These are phyloP conservation scores for Sporothrix brunneoviolacea DNA, from an alignment of 2,329 filamentous ascomycete genomes.

Conservation along the genomic window DNA sequence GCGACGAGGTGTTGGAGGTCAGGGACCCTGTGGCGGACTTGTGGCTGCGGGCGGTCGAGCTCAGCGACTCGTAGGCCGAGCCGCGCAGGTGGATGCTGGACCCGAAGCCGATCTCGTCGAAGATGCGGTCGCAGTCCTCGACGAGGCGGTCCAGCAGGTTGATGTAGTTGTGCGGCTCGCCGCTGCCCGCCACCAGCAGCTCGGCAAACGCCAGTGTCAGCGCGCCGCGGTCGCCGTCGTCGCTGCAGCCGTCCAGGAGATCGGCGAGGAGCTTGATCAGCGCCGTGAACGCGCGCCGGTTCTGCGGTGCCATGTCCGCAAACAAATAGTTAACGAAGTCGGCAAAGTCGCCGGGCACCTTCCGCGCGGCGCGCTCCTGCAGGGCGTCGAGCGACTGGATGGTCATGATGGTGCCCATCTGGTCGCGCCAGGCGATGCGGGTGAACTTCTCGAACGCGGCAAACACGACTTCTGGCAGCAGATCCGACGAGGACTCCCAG, in stretches of 20 bases:
- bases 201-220: slow-evolving; percentile 86
- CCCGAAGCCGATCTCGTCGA: slow-evolving; percentile 52
- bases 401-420: slow-evolving; percentile 79
- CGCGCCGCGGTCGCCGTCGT: slow-evolving; percentile 83
- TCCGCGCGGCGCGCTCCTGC: slow-evolving; percentile 55
- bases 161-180: slow-evolving; percentile 70
- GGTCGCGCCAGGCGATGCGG: slow-evolving; percentile 77
- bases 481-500: slow-evolving; percentile 64
- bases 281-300: slow-evolving; percentile 70
- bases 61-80: slow-evolving; percentile 53
- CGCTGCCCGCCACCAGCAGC: slow-evolving; percentile 62
- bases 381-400: slow-evolving; percentile 63
- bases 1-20: slow-evolving; percentile 78
- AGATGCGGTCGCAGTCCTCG: slow-evolving; percentile 83
- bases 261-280: slow-evolving; percentile 83
- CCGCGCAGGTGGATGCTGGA: slow-evolving; percentile 41
- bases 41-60: slow-evolving; percentile 50
- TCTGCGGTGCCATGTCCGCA: slow-evolving; percentile 61
- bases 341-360: slow-evolving; percentile 65
- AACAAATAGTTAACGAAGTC: slow-evolving; percentile 62
- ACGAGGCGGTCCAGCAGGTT: slow-evolving; percentile 83
- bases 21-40: slow-evolving; percentile 62
- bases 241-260: slow-evolving; percentile 80
- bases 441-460: slow-evolving; percentile 92
- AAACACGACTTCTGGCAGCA: slow-evolving; percentile 77